Evolutionary conservation across 345 rosid genomes (phyloP).

Genomic region (Viola odorata): DNA sequence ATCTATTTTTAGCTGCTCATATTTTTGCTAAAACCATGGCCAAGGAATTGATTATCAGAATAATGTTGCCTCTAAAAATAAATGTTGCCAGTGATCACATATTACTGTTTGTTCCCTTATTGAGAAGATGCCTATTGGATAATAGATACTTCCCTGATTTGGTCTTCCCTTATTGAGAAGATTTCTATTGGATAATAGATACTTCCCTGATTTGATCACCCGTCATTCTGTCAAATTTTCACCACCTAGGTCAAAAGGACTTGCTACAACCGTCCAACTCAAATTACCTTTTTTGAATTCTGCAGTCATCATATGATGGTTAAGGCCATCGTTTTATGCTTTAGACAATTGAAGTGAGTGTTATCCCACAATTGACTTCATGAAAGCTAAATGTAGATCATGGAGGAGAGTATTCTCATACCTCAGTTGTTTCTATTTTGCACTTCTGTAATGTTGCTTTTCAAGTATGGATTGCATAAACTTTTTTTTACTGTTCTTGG

Average conservation of each 20-base stretch:
- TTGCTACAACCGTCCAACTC: background rate
- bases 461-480: background rate
- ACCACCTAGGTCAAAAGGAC: background rate
- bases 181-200: background rate
- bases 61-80: background rate
- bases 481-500: background rate
- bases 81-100: background rate
- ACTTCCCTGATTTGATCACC: background rate
- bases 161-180: background rate
- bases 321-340: background rate
- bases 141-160: background rate
- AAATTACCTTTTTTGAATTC: background rate
- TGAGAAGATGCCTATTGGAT: background rate
- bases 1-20: background rate
- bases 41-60: background rate
- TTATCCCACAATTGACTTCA: background rate
- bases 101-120: background rate
- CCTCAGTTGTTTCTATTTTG: too few species aligned
- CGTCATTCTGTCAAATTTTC: background rate
- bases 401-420: too few species aligned
- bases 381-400: too few species aligned
- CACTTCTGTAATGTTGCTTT: too few species aligned
- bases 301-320: background rate
- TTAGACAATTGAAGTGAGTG: background rate
- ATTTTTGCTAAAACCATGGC: constrained; percentile 2